Evolutionary conservation across 441 rosid genomes (phyloP), one percentile per base, ranked within the genome.

Genomic region (California macrophylla): DNA sequence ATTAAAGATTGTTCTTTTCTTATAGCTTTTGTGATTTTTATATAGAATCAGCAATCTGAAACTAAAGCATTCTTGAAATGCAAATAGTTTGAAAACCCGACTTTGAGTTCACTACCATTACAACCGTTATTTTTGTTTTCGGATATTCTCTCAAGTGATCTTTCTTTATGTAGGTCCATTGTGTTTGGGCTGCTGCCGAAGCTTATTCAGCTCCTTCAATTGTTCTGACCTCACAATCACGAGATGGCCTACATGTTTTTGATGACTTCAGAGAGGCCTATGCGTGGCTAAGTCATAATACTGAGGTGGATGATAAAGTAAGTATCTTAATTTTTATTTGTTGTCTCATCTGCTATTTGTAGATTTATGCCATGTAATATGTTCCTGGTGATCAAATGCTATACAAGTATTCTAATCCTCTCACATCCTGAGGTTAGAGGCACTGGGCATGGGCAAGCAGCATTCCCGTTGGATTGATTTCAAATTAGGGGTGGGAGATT

Each of bases 171-270:
- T 77, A 95, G 99, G 85, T 90, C 68, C 99, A 95, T 81, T 95
- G 92, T 76, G 97, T 95, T 72, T 95, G 99, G 99, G 99, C 99
- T 68, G 98, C 98, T 52, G 98, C 99, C 56, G 98, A 95, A 88
- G 99, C 99, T 74, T 95, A 95, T 85, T 95, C 99, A 64, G 98
- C 99, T 40, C 99, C 99, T 38, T 95, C 99, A 45, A 95, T 92
- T 66, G 99, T 95, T 36, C 80, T 95, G 77, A 92, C 98, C 66
- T 85, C 98, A 70, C 82, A 82, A 34, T 76, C 95, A 0, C 86
- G 54, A 0, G 96, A 90, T 69, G 99, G 96, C 54, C 81, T 90
- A 36, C 99, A 90, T 67, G 99, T 95, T 69, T 95, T 95, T 78
- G 99, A 95, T 82, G 99, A 95, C 82, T 95, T 95, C 76, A 92